Evolutionary conservation across 2,329 filamentous ascomycete species (phyloP).

Genomic region (Fusarium sp.): DNA sequence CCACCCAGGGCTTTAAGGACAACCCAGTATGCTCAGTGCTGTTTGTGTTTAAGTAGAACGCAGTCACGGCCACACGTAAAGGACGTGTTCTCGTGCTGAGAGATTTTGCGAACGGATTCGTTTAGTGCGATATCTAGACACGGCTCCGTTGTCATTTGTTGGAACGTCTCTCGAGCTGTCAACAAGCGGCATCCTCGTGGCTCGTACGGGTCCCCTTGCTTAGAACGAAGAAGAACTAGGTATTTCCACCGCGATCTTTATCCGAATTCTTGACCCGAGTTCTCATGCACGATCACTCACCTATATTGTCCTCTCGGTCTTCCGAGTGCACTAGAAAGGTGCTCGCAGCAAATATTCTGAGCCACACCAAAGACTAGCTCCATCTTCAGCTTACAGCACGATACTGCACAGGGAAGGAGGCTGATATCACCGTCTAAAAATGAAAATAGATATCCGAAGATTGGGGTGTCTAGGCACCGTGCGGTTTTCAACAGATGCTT

Average conservation of each 20-base stretch:
- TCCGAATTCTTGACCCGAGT: constrained; percentile 6
- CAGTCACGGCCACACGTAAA: not conserved
- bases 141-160: constrained; percentile 16
- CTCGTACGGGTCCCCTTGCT: constrained; percentile 15
- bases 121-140: constrained; percentile 12
- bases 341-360: not conserved
- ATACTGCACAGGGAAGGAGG: not conserved
- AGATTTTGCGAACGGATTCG: not conserved
- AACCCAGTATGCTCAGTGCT: not conserved
- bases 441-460: not conserved
- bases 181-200: constrained; percentile 23
- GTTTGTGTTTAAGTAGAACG: not conserved
- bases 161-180: constrained; percentile 32
- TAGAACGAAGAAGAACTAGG: constrained; percentile 19
- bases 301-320: not conserved
- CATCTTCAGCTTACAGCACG: not conserved
- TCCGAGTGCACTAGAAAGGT: not conserved
- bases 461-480: constrained; percentile 21
- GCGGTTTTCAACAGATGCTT: not conserved
- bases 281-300: not conserved
- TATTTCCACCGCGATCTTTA: constrained; percentile 12
- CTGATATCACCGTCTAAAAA: not conserved
- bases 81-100: constrained; percentile 5
- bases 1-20: not conserved
- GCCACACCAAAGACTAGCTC: not conserved